A percentile compares a stretch with the other conserved stretches of the same genome.
Evolutionary conservation across 164 flowering plant species (phyloP).

Genomic region (Annona squamosa): DNA sequence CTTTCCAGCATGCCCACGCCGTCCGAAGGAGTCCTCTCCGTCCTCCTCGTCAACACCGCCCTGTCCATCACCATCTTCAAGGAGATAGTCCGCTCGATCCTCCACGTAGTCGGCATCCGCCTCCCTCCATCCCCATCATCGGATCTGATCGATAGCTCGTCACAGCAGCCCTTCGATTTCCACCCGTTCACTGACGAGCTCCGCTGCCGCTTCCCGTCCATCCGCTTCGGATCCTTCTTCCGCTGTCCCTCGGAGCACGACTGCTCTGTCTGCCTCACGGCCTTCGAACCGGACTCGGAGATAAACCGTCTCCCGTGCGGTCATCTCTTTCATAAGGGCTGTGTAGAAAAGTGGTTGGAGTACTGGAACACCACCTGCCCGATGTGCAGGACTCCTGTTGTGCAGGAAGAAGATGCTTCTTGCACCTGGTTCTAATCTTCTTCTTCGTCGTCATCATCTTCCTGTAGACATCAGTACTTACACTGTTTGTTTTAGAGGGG

Average conservation of each 20-base stretch:
- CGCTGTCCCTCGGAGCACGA: slow-evolving; percentile 25
- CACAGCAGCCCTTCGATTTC: slow-evolving; percentile 21
- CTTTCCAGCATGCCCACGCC: slow-evolving; percentile 58
- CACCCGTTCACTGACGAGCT: slow-evolving; percentile 37
- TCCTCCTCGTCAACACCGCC: slow-evolving; percentile 58
- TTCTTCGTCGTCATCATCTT: neutral
- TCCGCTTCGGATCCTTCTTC: slow-evolving; percentile 23
- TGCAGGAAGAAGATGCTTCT: slow-evolving; percentile 27
- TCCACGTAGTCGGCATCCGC: slow-evolving; percentile 24
- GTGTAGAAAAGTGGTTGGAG: slow-evolving; percentile 62
- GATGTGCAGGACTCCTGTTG: slow-evolving; percentile 46
- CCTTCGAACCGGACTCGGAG: slow-evolving; percentile 46
- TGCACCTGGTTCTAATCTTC: slow-evolving; percentile 8
- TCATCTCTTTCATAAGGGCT: slow-evolving; percentile 49
- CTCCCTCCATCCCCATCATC: neutral
- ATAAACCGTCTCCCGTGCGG: slow-evolving; percentile 50
- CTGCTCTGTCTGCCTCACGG: slow-evolving; percentile 52
- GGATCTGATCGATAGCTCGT: slow-evolving; percentile 13
- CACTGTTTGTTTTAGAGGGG: neutral
- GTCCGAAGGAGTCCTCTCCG: slow-evolving; percentile 60
- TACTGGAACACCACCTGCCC: slow-evolving; percentile 63
- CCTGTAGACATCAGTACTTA: neutral
- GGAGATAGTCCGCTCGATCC: slow-evolving; percentile 47
- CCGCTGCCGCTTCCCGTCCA: slow-evolving; percentile 32
- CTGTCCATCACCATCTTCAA: slow-evolving; percentile 52